A percentile compares a stretch with the other conserved stretches of the same genome.
Evolutionary conservation across 2,329 filamentous ascomycete species (phyloP).

Genomic region (Penicillium sp.): DNA sequence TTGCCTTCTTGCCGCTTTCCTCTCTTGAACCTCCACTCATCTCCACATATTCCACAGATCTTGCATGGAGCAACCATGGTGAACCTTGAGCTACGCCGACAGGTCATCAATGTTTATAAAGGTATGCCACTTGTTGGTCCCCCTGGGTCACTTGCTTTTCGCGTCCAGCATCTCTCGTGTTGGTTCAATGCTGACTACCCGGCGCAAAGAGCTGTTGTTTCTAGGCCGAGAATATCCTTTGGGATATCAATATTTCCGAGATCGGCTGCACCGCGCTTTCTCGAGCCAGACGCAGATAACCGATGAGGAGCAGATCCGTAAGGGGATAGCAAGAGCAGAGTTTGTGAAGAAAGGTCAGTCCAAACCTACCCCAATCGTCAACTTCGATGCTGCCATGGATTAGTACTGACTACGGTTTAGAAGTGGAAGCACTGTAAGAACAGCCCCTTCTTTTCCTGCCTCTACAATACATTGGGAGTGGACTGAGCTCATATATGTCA

Average conservation of each 20-base stretch:
- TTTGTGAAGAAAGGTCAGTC: conserved; percentile 84
- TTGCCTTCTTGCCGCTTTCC: neutral
- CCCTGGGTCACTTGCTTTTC: neutral
- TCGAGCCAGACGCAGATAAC: conserved; percentile 69
- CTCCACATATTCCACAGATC: neutral
- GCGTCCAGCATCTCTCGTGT: neutral
- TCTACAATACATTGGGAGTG: neutral
- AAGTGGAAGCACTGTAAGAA: conserved; percentile 86
- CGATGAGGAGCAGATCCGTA: conserved; percentile 73
- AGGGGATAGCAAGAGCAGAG: conserved; percentile 75
- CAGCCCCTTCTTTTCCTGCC: neutral
- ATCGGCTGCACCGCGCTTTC: conserved; percentile 83
- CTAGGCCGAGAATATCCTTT: conserved; percentile 84
- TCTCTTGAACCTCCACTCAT: neutral
- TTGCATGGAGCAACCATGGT: conserved; percentile 33
- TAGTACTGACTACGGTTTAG: conserved; percentile 48
- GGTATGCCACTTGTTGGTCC: conserved; percentile 52
- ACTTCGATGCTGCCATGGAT: neutral
- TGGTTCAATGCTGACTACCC: neutral
- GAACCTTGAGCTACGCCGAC: conserved; percentile 65
- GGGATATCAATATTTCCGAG: conserved; percentile 80
- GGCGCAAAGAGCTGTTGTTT: conserved; percentile 71
- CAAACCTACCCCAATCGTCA: neutral
- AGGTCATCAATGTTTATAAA: conserved; percentile 89
- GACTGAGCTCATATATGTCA: conserved; percentile 13